Base-by-base conservation (phyloP, 2,329 filamentous ascomycete species). In the Ascochyta rabiei region DNA sequence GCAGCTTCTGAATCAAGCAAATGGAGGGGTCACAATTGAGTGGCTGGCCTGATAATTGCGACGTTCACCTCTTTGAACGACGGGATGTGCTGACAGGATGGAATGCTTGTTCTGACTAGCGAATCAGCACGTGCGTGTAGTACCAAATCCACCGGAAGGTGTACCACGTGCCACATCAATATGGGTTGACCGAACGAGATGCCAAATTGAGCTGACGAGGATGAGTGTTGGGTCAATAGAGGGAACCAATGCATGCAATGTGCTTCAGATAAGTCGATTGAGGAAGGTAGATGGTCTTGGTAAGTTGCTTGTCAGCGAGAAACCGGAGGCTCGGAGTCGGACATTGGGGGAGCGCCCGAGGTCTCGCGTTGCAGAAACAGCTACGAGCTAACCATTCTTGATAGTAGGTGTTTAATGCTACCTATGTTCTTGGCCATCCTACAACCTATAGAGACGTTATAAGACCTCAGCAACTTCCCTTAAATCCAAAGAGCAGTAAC, bases 91-190 rank as follows among this genome's bases (percentile, higher is more conserved):
- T 55, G 46, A 47, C 41, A 50, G 37, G 45, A 49, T 26, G 52
- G 40, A 55, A 49, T 49, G 52, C 46, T 50, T 42, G 46, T 37
- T n/a, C 8, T 19, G 7, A 42, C 7, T 21, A 34, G 33, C 41
- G 47, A 55, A 55, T 50, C 52, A 46, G 52, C 52, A 55, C n/a
- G 26, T 42, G 19, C 10, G 44, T 18, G 52, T 50, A 10, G 52
- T 28, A 55, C 52, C 52, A 33, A 16, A 37, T 15, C 33, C 38
- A n/a, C 38, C 30, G n/a, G 15, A n/a, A 21, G 34, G 35, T 30
- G 41, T 46, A 41, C 46, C 42, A 50, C 41, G 47, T 46, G 31
- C 42, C 46, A 46, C 52, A 47, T 18, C 34, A 50, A 55, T 55
- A 55, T 50, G 26, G 28, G 18, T 9, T 21, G 9, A 24, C 12